Evolutionary conservation across 228 moss, liverwort and hornwort species (phyloP), one percentile per base, ranked within the genome.

Genomic region (Sphagnum fallax): DNA sequence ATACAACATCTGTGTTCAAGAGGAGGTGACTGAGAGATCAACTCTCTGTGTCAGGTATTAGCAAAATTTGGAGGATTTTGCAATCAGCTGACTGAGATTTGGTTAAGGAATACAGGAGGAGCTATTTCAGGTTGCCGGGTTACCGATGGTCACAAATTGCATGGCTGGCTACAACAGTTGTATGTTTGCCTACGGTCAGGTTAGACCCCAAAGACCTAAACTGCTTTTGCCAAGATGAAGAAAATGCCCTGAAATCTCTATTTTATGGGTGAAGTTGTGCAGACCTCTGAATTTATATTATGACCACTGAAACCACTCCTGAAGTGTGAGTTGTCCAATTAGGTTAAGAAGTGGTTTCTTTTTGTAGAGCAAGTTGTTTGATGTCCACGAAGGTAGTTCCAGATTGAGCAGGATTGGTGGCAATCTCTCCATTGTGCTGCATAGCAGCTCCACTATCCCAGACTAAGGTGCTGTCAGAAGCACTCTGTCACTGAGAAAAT

Each of bases 181-280:
- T 67, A 96, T 96, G 92, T 96, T 96, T 79, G 96, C 96, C 10
- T 96, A 96, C 49, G 96, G 96, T 60, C 93, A 92, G 85, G 90
- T 92, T 72, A 72, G 72, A 49, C 65, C 52, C 32, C 32, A 32
- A 32, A 32, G 32, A 32, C 32, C 32, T 32, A 32, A 32, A 32
- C 32, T 3, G 32, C 60, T 32, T 32, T 32, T 32, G 32, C 32
- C 32, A 32, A 32, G 32, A 1, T 32, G 32, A 32, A 32, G 32
- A 32, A 32, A 32, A 32, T 32, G 32, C 32, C 32, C 32, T 32
- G 32, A 32, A 32, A 32, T 2, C 32, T 32, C 32, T 32, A 32
- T 55, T 60, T 61, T 10, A 16, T 62, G 47, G 5, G 16, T 16
- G 8, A 47, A 62, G 9, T 8, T 62, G 8, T 55, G n/a, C 57